Base-by-base conservation (phyloP, 2,329 filamentous ascomycete species). In the Fusarium lyarnte region DNA sequence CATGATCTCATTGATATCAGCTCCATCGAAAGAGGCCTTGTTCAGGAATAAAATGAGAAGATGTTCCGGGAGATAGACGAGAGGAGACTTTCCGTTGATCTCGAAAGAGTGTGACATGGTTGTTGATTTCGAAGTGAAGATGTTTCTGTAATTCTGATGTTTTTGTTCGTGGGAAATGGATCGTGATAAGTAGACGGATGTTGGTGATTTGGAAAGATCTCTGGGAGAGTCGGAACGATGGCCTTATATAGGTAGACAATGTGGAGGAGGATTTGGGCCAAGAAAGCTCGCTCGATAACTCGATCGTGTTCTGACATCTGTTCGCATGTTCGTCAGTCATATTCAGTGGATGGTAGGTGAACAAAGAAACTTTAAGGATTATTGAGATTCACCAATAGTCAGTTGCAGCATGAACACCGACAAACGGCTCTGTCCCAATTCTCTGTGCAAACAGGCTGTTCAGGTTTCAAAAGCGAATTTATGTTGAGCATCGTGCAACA, bases 341-440 rank as follows among this genome's bases (percentile, higher is more conserved):
- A 6, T 6, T 51, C 47, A 21, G 31, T 6, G 31, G 39, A n/a
- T 2, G 23, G 13, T 14, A 3, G 31, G n/a, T 35, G 17, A 35
- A 35, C 47, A 51, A 51, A 8, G 31, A 35, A n/a, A 2, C 12
- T 25, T 6, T 5, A 0, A 25, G 16, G 17, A 35, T 21, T 14
- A 25, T 12, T 6, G 12, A 25, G n/a, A 21, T 21, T 5, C 17
- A 21, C 31, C 6, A 1, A n/a, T 14, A 12, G n/a, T 8, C 2
- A 21, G 16, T 21, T 7, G 8, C 8, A 21, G 4, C 17, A 10
- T 16, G 17, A 35, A 51, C 31, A 25, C 3, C 11, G 12, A 17
- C 10, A 8, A 4, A 6, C 21, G 2, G 4, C n/a, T 35, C n/a
- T 14, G 12, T 21, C 2, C 8, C n/a, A 25, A 10, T 0, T 21